A percentile compares a stretch with the other conserved stretches of the same genome.
These are phyloP conservation scores for Lactarius pseudohatsudake DNA, from an alignment of 768 basidiomycete genomes.

Conservation along the genomic window DNA sequence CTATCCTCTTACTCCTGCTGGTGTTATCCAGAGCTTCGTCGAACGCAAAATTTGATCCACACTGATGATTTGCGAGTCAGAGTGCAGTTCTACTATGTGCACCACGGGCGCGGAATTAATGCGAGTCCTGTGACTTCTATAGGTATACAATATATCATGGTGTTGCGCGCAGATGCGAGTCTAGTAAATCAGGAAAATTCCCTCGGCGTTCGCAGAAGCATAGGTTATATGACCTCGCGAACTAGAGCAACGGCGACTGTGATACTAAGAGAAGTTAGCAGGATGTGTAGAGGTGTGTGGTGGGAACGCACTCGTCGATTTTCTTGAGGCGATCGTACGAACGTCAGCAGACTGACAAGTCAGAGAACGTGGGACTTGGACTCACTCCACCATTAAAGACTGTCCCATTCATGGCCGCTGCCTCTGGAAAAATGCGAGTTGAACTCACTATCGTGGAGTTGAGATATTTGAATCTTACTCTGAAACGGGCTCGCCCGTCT, in stretches of 20 bases:
- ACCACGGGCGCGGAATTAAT: slow-evolving; percentile 11
- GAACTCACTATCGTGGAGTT: neutral
- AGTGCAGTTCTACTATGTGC: slow-evolving; percentile 22
- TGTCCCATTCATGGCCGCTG: slow-evolving; percentile 64
- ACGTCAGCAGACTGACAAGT: neutral
- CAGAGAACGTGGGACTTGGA: slow-evolving; percentile 29
- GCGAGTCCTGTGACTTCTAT: slow-evolving; percentile 1
- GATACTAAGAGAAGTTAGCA: slow-evolving; percentile 45
- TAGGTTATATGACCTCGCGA: slow-evolving; percentile 52
- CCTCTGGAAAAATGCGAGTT: slow-evolving; percentile 40
- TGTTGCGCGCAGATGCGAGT: slow-evolving; percentile 2
- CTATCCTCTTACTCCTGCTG: slow-evolving; percentile 70
- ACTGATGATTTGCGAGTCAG: neutral
- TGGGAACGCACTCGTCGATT: slow-evolving; percentile 67
- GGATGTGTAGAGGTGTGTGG: slow-evolving; percentile 10
- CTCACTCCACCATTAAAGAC: slow-evolving; percentile 72
- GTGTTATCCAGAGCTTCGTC: slow-evolving; percentile 79
- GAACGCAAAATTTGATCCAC: slow-evolving; percentile 47
- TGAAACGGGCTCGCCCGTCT: slow-evolving; percentile 72
- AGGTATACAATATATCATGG: slow-evolving; percentile 18
- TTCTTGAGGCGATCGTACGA: slow-evolving; percentile 46
- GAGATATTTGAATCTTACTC: slow-evolving; percentile 42
- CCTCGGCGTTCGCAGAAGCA: neutral
- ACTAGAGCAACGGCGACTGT: slow-evolving; percentile 70
- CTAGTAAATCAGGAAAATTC: slow-evolving; percentile 11